Percentiles rank a stretch among this genome's conserved stretches.
phyloP scores from a whole-genome alignment of 2,329 filamentous ascomycete genomes.

The Diaporthe velutina region DNA sequence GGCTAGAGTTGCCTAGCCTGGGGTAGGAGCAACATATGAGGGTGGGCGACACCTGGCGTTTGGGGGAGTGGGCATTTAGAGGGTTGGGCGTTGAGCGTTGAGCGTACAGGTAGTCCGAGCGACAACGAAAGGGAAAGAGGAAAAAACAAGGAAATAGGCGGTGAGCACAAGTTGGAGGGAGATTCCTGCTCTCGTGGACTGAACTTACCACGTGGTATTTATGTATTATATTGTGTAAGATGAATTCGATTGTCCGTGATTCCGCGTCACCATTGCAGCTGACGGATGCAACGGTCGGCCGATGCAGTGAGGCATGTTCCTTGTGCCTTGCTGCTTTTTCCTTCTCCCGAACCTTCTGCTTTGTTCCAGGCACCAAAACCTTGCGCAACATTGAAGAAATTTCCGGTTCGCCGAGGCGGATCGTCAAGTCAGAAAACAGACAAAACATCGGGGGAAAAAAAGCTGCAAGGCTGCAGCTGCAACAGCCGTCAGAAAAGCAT shows the following conservation, averaged over 20 bases:
- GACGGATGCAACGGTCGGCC: slow-evolving; percentile 21
- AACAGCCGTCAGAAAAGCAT: slow-evolving; percentile 15
- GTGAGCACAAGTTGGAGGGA: slow-evolving; percentile 11
- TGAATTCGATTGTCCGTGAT: neutral
- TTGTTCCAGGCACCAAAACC: slow-evolving; percentile 2
- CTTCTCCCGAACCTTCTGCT: slow-evolving; percentile 14
- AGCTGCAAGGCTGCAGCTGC: slow-evolving; percentile 12
- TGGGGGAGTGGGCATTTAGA: neutral
- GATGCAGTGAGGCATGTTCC: slow-evolving; percentile 21
- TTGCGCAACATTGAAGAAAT: neutral
- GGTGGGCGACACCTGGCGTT: slow-evolving; percentile 11
- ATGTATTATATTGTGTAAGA: slow-evolving; percentile 31
- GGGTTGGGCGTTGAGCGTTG: neutral
- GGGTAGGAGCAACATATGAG: neutral
- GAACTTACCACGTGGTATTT: slow-evolving; percentile 30
- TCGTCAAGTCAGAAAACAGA: slow-evolving; percentile 6
- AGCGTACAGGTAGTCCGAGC: slow-evolving; percentile 7
- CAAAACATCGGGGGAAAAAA: slow-evolving; percentile 7
- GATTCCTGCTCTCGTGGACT: slow-evolving; percentile 15
- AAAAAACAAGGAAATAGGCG: slow-evolving; percentile 24
- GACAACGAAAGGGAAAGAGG: neutral
- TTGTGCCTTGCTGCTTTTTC: neutral
- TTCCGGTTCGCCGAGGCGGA: slow-evolving; percentile 7
- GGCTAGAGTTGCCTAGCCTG: slow-evolving; percentile 26
- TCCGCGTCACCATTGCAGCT: slow-evolving; percentile 26